A percentile compares a stretch with the other conserved stretches of the same genome.
These are phyloP conservation scores for Suhomyces taliae DNA, from an alignment of 1,139 yeast genomes.

Conservation along the genomic window DNA sequence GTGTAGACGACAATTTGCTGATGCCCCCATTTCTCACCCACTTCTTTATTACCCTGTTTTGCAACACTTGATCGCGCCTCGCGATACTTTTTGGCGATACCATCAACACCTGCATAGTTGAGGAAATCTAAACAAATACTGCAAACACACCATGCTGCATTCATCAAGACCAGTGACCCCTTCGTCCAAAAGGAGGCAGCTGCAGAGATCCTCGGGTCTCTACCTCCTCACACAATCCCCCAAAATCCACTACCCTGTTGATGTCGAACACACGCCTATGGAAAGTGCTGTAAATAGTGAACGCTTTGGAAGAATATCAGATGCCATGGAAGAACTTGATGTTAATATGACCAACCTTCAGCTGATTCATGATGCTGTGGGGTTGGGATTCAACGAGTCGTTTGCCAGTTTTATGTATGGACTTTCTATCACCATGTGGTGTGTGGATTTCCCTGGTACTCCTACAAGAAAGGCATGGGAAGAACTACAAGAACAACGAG, in stretches of 20 bases:
- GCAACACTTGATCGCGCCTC: no score
- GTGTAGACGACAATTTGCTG: no score
- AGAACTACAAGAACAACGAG: slow-evolving; percentile 26
- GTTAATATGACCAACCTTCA: slow-evolving; percentile 47
- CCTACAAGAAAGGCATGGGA: slow-evolving; percentile 42
- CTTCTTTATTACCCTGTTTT: no score
- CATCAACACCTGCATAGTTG: no score
- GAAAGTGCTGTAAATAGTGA: slow-evolving; percentile 33
- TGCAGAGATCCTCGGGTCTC: slow-evolving; percentile 44
- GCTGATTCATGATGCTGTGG: slow-evolving; percentile 50
- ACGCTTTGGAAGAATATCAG: slow-evolving; percentile 46
- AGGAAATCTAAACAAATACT: neutral
- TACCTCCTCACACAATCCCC: slow-evolving; percentile 44
- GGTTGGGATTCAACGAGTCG: slow-evolving; percentile 58
- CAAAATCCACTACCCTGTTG: slow-evolving; percentile 43
- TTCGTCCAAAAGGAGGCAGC: slow-evolving; percentile 23
- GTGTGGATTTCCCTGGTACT: slow-evolving; percentile 55
- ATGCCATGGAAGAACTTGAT: slow-evolving; percentile 53
- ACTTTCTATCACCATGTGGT: slow-evolving; percentile 63
- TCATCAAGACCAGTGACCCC: slow-evolving; percentile 20
- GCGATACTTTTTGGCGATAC: no score
- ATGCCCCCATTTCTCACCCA: no score
- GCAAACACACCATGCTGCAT: neutral
- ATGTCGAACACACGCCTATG: slow-evolving; percentile 39
- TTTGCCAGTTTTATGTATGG: slow-evolving; percentile 64